Evolutionary conservation across 352 stramenopile species (phyloP), one percentile per base, ranked within the genome.

Genomic region (Thraustochytrium striatum): DNA sequence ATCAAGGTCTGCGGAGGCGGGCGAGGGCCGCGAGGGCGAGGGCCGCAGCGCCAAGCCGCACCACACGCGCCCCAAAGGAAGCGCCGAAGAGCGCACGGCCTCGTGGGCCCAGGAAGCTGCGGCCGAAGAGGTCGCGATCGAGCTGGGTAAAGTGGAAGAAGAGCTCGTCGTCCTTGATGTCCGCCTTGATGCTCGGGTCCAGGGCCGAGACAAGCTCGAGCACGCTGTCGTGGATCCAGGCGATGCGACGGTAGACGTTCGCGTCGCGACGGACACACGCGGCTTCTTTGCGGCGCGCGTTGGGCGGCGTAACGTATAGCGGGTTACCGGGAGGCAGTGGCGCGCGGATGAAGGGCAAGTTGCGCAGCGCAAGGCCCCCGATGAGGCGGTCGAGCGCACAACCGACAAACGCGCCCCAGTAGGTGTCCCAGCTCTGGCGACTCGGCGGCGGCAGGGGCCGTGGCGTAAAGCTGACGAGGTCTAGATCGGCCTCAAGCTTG

Each of bases 191-290:
- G 35, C 32, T 32, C 16, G 65, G 47, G 30, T 75, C 39, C 3
- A 75, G 65, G n/a, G 50, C 36, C 7, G 65, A 65, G 11, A 75
- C 65, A 19, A 75, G 52, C 3, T 19, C 9, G 8, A 75, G 50
- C 0, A 75, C 32, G 30, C 16, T 50, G 65, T 75, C 65, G 30
- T 75, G 65, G 32, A 75, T 75, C 32, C 35, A 61, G 21, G 43
- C 65, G 47, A 75, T 75, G 32, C 65, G 65, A 8, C 65, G 65
- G 65, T 75, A 75, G 5, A 75, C 65, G 39, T 75, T 75, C 0
- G 65, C 25, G 52, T 75, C 65, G 32, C 65, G 65, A 25, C 44
- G 35, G 8, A 75, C 53, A n/a, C n/a, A n/a, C n/a, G n/a, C n/a
- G n/a, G n/a, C 16, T 25, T 55, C 25, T 25, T 55, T 16, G 16